phyloP scores from a whole-genome alignment of 495 filamentous ascomycete species.

The Lentithecium fluviatile region DNA sequence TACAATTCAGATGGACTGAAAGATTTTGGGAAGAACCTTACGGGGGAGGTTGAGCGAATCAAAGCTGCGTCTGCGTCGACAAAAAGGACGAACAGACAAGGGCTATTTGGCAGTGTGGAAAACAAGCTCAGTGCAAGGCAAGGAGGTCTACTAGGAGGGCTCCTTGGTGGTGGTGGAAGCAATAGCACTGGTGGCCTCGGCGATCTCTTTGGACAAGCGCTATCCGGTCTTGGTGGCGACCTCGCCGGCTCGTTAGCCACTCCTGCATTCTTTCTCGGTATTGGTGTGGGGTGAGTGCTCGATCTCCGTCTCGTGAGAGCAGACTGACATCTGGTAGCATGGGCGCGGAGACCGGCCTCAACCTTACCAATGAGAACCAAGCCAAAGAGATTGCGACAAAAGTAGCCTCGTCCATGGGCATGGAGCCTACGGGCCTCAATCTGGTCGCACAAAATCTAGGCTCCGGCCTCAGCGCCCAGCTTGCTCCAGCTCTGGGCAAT shows the following conservation, averaged over 20 bases:
- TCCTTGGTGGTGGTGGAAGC: background rate
- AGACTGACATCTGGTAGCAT: slow-evolving; percentile 10
- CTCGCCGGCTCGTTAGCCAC: slow-evolving; percentile 9
- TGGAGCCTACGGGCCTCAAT: slow-evolving; percentile 8
- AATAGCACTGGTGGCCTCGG: slow-evolving; percentile 3
- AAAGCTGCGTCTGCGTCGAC: background rate
- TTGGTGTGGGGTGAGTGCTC: slow-evolving; percentile 15
- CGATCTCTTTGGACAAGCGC: background rate
- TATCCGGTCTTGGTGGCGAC: no score
- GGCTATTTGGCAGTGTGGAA: background rate
- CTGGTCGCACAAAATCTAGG: slow-evolving; percentile 17
- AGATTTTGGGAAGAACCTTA: slow-evolving; percentile 6
- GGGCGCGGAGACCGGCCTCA: slow-evolving; percentile 18
- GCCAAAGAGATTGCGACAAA: slow-evolving; percentile 1
- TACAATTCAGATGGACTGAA: background rate
- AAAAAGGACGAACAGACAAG: background rate
- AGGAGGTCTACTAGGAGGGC: background rate
- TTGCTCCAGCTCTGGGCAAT: slow-evolving; percentile 4
- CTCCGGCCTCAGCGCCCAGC: slow-evolving; percentile 6
- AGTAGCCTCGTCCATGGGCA: slow-evolving; percentile 5
- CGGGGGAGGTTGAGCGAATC: background rate
- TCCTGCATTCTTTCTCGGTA: slow-evolving; percentile 20
- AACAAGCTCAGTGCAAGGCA: no score
- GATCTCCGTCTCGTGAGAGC: background rate
- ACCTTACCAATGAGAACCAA: slow-evolving; percentile 7